Evolutionary conservation across 306 rosid genomes (phyloP).

Genomic region (Lathyrus sativus): DNA sequence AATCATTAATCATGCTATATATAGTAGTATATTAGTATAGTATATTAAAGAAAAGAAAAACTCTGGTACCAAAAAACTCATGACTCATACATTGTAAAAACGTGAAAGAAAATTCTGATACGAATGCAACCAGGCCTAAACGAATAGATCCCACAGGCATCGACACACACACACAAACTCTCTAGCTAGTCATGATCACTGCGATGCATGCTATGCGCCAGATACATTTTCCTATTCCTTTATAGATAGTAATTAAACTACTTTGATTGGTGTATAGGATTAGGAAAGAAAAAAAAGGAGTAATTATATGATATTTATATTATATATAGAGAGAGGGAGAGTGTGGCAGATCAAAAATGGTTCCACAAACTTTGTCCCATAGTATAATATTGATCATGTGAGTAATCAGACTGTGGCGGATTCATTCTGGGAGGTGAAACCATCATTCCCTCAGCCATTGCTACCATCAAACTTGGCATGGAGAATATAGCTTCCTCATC

Average conservation of each 20-base stretch:
- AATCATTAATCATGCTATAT: not conserved
- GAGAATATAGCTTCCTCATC: conserved; percentile 85
- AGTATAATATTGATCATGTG: conserved; percentile 38
- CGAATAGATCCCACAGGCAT: no score
- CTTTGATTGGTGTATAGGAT: no score
- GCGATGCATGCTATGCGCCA: no score
- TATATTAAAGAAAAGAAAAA: no score
- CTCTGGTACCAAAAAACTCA: no score
- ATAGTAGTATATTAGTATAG: not conserved
- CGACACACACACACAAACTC: no score
- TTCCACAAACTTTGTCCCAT: conserved; percentile 67
- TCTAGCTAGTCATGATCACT: no score
- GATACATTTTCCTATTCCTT: no score
- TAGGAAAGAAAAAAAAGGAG: no score
- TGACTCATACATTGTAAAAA: no score
- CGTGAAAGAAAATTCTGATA: not conserved
- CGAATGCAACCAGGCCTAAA: not conserved
- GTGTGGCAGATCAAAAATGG: conserved; percentile 33
- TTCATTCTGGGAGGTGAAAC: conserved; percentile 82
- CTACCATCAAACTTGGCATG: conserved; percentile 79
- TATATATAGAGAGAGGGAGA: not conserved
- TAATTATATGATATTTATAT: not conserved
- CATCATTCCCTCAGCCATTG: conserved; percentile 96
- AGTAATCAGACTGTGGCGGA: conserved; percentile 48
- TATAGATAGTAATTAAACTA: no score